These are phyloP conservation scores for Neurospora pannonica DNA, from an alignment of 495 filamentous ascomycete species.

Conservation along the genomic window DNA sequence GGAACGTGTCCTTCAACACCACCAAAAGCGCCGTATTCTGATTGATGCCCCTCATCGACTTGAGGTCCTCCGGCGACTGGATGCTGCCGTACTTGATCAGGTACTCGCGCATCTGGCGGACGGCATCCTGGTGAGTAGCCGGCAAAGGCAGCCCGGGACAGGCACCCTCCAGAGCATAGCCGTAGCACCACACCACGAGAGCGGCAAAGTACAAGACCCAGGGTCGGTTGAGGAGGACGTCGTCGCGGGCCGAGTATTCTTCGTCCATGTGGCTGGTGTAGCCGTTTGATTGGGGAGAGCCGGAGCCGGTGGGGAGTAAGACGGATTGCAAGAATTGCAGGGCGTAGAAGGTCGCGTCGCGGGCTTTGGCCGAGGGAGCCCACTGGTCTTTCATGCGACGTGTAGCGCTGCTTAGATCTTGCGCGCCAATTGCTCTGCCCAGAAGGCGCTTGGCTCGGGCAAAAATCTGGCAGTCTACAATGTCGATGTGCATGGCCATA, in stretches of 20 bases:
- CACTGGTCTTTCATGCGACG: slow-evolving; percentile 80
- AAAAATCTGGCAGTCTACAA: slow-evolving; percentile 96
- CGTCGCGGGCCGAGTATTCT: slow-evolving; percentile 73
- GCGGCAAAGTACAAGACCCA: slow-evolving; percentile 97
- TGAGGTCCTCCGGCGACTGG: slow-evolving; percentile 71
- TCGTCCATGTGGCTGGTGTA: slow-evolving; percentile 23
- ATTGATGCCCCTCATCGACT: slow-evolving; percentile 66
- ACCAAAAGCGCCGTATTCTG: slow-evolving; percentile 73
- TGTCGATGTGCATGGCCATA: slow-evolving; percentile 97
- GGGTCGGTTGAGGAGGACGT: slow-evolving; percentile 82
- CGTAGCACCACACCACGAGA: slow-evolving; percentile 92
- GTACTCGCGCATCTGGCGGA: slow-evolving; percentile 71
- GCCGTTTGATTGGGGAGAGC: slow-evolving; percentile 22
- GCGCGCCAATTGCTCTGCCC: slow-evolving; percentile 71
- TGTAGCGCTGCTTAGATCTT: slow-evolving; percentile 71
- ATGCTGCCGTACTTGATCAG: slow-evolving; percentile 65
- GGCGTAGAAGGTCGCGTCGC: slow-evolving; percentile 91
- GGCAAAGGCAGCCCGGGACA: slow-evolving; percentile 41
- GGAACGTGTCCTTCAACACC: slow-evolving; percentile 72
- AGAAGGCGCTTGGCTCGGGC: slow-evolving; percentile 76
- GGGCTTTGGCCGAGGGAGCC: slow-evolving; percentile 85
- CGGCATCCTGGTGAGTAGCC: slow-evolving; percentile 51
- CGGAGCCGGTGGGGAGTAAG: slow-evolving; percentile 47
- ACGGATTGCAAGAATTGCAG: slow-evolving; percentile 78
- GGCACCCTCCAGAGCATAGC: slow-evolving; percentile 81